phyloP scores from a whole-genome alignment of 306 rosid genomes.

The Acmispon strigosus region DNA sequence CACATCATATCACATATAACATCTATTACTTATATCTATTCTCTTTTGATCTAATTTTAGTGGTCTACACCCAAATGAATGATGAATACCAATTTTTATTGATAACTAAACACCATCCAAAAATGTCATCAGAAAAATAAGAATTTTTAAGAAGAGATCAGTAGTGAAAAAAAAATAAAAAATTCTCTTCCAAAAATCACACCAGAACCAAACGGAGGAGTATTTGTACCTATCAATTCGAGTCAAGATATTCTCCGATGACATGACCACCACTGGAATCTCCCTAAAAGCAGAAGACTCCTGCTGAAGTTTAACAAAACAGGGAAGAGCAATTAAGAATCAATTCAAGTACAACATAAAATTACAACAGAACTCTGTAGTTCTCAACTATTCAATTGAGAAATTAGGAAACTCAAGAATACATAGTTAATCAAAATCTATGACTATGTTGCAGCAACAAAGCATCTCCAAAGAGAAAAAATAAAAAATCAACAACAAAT shows the following conservation, averaged over 20 bases:
- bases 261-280: slow-evolving; percentile 94
- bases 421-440: neutral
- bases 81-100: too few relatives aligned
- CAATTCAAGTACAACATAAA: neutral
- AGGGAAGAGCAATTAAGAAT: neutral
- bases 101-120: neutral
- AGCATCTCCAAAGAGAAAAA: neutral
- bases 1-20: too few relatives aligned
- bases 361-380: neutral
- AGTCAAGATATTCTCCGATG: slow-evolving; percentile 82
- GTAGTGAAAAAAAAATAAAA: neutral
- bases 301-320: slow-evolving; percentile 44
- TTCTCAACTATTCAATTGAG: neutral
- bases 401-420: neutral
- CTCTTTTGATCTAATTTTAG: too few relatives aligned
- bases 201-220: neutral
- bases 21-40: too few relatives aligned
- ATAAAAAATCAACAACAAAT: neutral
- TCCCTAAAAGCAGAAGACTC: slow-evolving; percentile 80
- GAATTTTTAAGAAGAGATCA: neutral
- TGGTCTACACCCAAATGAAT: too few relatives aligned
- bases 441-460: neutral
- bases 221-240: slow-evolving; percentile 71
- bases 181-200: neutral
- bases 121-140: neutral